Conservation (phyloP, 768 basidiomycete species). For the Russula abietina region DNA sequence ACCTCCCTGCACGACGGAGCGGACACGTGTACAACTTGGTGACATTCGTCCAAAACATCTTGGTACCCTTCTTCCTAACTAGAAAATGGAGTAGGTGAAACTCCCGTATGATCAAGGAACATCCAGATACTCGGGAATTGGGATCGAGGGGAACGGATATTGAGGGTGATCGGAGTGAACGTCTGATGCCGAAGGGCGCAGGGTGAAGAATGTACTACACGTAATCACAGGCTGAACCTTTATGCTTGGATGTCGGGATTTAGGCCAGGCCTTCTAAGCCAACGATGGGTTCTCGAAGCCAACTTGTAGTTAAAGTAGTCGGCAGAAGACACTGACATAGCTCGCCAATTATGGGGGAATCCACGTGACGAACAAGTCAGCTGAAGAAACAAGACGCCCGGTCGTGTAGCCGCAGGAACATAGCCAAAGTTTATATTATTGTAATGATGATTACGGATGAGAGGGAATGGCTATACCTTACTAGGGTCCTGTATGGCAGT, state of each 20-base stretch:
- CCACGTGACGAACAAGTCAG: not conserved
- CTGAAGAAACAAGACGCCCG: not conserved
- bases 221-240: not conserved
- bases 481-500: not conserved
- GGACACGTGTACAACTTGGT: not conserved
- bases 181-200: not conserved
- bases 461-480: not conserved
- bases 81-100: too few species aligned
- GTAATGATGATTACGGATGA: too few species aligned
- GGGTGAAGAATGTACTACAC: not conserved
- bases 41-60: not conserved
- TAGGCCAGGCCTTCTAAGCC: not conserved
- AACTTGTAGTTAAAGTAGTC: not conserved
- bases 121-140: too few species aligned
- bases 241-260: not conserved
- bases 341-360: not conserved
- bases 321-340: not conserved
- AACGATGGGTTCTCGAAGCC: not conserved
- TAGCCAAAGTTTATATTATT: not conserved
- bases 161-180: not conserved
- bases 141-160: too few species aligned
- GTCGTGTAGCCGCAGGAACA: not conserved
- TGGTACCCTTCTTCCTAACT: too few species aligned
- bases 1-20: not conserved
- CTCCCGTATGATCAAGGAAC: too few species aligned